Percentiles rank a stretch among this genome's conserved stretches.
These are phyloP conservation scores for Pulveroboletus sp. DNA, from an alignment of 768 basidiomycete species.

Conservation along the genomic window DNA sequence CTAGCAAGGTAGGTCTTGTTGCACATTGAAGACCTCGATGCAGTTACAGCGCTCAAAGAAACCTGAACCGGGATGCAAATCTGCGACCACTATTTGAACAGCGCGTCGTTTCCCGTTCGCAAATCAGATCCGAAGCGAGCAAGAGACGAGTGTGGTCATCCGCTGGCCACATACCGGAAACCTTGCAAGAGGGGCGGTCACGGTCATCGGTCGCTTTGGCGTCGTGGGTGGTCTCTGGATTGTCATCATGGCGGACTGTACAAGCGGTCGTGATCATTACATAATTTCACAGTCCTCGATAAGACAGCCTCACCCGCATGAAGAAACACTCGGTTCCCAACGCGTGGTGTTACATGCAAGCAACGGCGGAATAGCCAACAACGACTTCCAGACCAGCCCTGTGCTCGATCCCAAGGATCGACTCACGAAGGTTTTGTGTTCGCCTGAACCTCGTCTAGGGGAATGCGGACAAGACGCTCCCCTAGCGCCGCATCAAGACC, in stretches of 20 bases:
- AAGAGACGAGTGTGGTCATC: neutral
- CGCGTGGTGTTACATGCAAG: conserved; percentile 13
- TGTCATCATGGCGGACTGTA: conserved; percentile 12
- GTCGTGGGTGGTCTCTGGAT: neutral
- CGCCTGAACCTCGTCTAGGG: conserved; percentile 58
- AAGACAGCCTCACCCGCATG: too few relatives aligned
- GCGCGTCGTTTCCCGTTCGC: neutral
- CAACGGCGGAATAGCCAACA: conserved; percentile 9
- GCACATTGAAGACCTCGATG: neutral
- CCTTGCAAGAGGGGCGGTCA: too few relatives aligned
- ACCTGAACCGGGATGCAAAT: conserved; percentile 13
- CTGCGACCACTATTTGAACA: neutral
- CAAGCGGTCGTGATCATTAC: conserved; percentile 15
- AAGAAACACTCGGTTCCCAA: too few relatives aligned
- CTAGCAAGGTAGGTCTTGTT: neutral
- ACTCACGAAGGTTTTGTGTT: conserved; percentile 10
- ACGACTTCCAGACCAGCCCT: too few relatives aligned
- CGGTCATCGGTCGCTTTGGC: too few relatives aligned
- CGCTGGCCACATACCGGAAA: neutral
- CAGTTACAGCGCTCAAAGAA: conserved; percentile 4
- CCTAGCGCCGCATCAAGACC: conserved; percentile 33
- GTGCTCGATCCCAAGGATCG: neutral
- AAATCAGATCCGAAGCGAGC: conserved; percentile 22
- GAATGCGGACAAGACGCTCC: conserved; percentile 68
- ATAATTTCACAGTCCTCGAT: neutral